phyloP scores from a whole-genome alignment of 106 monocot genomes.

The Platanthera guangdongensis region DNA sequence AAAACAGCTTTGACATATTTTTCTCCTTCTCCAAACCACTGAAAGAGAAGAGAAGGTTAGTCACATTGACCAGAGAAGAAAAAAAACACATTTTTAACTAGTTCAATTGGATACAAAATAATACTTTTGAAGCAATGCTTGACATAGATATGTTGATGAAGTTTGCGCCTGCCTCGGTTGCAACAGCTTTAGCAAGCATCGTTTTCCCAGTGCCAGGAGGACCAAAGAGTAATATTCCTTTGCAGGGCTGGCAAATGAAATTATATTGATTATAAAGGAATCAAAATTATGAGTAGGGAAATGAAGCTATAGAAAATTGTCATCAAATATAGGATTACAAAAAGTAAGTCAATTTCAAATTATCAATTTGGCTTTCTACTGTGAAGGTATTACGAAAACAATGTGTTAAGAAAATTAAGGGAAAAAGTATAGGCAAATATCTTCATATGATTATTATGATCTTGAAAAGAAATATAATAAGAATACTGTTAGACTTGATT shows the following conservation, averaged over 20 bases:
- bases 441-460: too few species aligned
- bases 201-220: slow-evolving; percentile 99
- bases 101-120: neutral
- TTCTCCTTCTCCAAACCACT: slow-evolving; percentile 99
- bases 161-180: slow-evolving; percentile 96
- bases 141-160: slow-evolving; percentile 99
- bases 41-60: slow-evolving; percentile 13
- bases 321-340: too few species aligned
- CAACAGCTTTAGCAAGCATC: slow-evolving; percentile 99
- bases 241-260: slow-evolving; percentile 62
- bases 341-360: too few species aligned
- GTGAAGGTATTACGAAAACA: too few species aligned
- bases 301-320: too few species aligned
- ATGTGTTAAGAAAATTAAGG: too few species aligned
- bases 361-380: too few species aligned
- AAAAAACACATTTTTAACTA: neutral
- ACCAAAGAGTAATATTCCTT: slow-evolving; percentile 96
- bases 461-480: too few species aligned
- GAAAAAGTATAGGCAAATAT: too few species aligned
- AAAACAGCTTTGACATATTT: slow-evolving; percentile 99
- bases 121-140: slow-evolving; percentile 95
- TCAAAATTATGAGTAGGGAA: too few species aligned
- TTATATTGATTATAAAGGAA: too few species aligned
- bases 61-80: neutral
- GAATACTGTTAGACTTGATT: too few species aligned